Percentiles rank a stretch among this genome's conserved stretches.
phyloP scores from a whole-genome alignment of 2,329 filamentous ascomycete species.

The Sporothrix phasma region DNA sequence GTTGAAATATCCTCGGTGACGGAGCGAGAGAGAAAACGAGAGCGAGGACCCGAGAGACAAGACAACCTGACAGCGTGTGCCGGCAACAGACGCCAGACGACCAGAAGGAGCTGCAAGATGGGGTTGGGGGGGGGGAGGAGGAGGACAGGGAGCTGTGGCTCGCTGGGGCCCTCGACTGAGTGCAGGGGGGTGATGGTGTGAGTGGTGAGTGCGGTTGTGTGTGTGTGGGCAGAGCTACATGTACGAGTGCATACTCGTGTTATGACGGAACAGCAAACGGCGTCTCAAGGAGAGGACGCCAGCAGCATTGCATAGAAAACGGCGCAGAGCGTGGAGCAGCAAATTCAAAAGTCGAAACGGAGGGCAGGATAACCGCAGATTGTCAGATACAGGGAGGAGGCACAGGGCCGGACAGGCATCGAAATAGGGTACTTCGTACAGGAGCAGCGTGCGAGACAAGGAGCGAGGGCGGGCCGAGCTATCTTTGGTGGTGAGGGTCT shows the following conservation, averaged over 20 bases:
- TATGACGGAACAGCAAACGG: background rate
- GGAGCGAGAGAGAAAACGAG: background rate
- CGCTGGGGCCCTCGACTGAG: background rate
- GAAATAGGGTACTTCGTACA: background rate
- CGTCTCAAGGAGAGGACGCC: background rate
- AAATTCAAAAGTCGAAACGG: background rate
- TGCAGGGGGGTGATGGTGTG: background rate
- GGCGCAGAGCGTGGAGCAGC: background rate
- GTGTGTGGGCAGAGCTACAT: background rate
- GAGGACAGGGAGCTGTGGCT: background rate
- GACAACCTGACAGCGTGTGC: background rate
- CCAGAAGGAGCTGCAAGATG: background rate
- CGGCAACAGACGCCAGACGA: background rate
- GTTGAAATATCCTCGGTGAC: background rate
- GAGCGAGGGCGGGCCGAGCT: background rate
- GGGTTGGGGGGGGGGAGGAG: too few relatives aligned
- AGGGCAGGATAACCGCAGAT: constrained; percentile 1
- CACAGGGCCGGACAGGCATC: background rate
- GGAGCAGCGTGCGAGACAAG: background rate
- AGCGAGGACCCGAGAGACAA: background rate
- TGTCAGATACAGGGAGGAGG: constrained; percentile 2
- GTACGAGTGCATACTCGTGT: too few relatives aligned
- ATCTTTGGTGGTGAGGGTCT: background rate
- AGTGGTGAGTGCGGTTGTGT: background rate
- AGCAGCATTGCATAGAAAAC: background rate